These are phyloP conservation scores for Onygena corvina DNA, from an alignment of 2,329 filamentous ascomycete species.

Conservation along the genomic window DNA sequence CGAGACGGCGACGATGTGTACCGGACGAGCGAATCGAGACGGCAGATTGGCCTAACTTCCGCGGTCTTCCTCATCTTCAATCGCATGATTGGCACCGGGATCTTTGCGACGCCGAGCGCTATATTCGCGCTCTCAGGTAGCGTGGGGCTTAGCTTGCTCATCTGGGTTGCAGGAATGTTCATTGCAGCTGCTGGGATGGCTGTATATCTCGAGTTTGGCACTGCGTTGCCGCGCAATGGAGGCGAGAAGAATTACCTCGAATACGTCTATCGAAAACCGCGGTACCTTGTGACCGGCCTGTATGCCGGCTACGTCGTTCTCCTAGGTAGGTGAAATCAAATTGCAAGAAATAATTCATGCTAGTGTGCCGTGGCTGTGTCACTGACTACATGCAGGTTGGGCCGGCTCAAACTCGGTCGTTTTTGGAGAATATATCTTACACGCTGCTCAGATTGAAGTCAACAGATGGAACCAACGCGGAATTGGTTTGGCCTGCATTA, in stretches of 20 bases:
- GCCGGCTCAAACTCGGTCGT: constrained; percentile 56
- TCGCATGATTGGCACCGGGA: constrained; percentile 55
- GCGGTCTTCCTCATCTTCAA: constrained; percentile 30
- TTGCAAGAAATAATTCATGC: too few relatives aligned
- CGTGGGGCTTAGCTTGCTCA: constrained; percentile 46
- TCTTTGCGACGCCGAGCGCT: constrained; percentile 56
- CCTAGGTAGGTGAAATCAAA: constrained; percentile 32
- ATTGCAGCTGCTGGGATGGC: constrained; percentile 49
- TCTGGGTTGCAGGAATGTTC: constrained; percentile 52
- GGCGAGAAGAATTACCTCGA: constrained; percentile 59
- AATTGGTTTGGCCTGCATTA: constrained; percentile 55
- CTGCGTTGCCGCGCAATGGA: constrained; percentile 55
- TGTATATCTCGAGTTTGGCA: constrained; percentile 53
- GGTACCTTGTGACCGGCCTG: constrained; percentile 49
- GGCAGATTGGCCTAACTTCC: constrained; percentile 18
- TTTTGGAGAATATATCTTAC: constrained; percentile 58
- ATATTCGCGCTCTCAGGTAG: constrained; percentile 54
- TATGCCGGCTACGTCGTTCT: constrained; percentile 41
- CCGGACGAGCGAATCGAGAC: constrained; percentile 15
- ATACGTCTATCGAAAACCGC: constrained; percentile 50
- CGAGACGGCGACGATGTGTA: constrained; percentile 3
- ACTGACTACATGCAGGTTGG: constrained; percentile 31
- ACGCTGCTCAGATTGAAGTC: constrained; percentile 51
- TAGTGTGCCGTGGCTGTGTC: neutral
- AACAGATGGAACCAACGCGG: constrained; percentile 56